phyloP scores from a whole-genome alignment of 129 eudicot species.

The Centrapalus pauciflorus region DNA sequence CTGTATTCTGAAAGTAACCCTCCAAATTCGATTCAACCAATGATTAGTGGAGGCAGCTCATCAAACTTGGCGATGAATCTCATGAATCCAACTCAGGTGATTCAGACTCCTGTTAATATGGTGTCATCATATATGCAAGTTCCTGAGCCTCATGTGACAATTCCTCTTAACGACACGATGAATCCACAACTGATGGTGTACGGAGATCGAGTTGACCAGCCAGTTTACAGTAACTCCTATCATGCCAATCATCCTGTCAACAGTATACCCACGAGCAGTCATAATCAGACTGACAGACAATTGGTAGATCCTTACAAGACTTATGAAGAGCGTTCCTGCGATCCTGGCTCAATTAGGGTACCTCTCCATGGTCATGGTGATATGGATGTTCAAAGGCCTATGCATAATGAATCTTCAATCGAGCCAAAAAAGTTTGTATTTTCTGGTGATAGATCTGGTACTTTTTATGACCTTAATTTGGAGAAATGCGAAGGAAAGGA shows the following conservation, averaged over 20 bases:
- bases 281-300: too few relatives aligned
- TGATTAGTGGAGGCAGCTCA: conserved; percentile 23
- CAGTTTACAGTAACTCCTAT: conserved; percentile 17
- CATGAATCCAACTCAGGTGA: conserved; percentile 15
- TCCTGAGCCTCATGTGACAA: conserved; percentile 22
- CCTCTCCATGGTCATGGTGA: conserved; percentile 19
- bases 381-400: background rate
- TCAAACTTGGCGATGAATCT: conserved; percentile 13
- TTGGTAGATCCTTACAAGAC: too few relatives aligned
- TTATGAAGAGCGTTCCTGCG: too few relatives aligned
- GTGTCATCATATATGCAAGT: conserved; percentile 15
- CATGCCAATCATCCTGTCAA: conserved; percentile 20
- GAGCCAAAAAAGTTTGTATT: conserved; percentile 15
- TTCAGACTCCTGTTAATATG: conserved; percentile 15
- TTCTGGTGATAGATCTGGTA: conserved; percentile 18
- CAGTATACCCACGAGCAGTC: conserved; percentile 12
- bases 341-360: too few relatives aligned
- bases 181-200: conserved; percentile 12
- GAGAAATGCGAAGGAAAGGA: too few relatives aligned
- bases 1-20: conserved; percentile 26
- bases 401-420: conserved; percentile 1
- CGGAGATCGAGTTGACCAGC: conserved; percentile 15
- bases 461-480: too few relatives aligned
- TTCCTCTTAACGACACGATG: conserved; percentile 17
- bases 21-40: conserved; percentile 20